Conservation (phyloP, 192 early-diverging fungal species). For the Pilaira anomala region DNA sequence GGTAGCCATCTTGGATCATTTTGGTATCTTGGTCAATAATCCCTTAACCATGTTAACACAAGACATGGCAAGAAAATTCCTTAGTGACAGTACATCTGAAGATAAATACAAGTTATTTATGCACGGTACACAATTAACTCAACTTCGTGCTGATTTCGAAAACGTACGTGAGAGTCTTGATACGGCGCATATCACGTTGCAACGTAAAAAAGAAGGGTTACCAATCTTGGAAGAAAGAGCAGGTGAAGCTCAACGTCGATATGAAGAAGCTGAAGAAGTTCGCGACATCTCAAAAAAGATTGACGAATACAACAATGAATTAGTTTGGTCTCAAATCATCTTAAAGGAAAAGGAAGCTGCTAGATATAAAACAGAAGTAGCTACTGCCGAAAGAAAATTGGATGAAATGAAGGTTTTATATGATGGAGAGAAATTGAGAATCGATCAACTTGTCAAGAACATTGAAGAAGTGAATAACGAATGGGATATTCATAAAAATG, state of each 20-base stretch:
- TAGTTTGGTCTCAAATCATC: slow-evolving; percentile 75
- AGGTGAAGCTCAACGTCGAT: slow-evolving; percentile 61
- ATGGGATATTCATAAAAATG: slow-evolving; percentile 32
- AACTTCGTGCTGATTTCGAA: slow-evolving; percentile 73
- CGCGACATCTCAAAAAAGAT: slow-evolving; percentile 55
- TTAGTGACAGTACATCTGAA: slow-evolving; percentile 72
- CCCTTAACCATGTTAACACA: slow-evolving; percentile 92
- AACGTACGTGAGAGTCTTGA: slow-evolving; percentile 56
- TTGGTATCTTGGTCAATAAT: slow-evolving; percentile 91
- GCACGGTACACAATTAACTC: slow-evolving; percentile 80
- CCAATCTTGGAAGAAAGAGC: slow-evolving; percentile 70
- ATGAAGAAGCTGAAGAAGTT: slow-evolving; percentile 64
- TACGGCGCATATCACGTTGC: slow-evolving; percentile 48
- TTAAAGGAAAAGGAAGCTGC: slow-evolving; percentile 44
- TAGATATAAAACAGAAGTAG: neutral
- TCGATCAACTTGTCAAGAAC: neutral
- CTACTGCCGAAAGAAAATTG: slow-evolving; percentile 1
- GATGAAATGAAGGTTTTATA: neutral
- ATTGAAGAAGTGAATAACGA: slow-evolving; percentile 38
- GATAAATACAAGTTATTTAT: slow-evolving; percentile 94
- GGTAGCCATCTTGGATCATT: slow-evolving; percentile 76
- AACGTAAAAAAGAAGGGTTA: slow-evolving; percentile 53
- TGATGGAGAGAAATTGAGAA: neutral
- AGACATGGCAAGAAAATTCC: slow-evolving; percentile 87
- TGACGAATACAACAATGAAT: slow-evolving; percentile 58